Percentiles rank a stretch among this genome's conserved stretches.
Evolutionary conservation across 352 stramenopile genomes (phyloP).

Genomic region (Pythium chondricola): DNA sequence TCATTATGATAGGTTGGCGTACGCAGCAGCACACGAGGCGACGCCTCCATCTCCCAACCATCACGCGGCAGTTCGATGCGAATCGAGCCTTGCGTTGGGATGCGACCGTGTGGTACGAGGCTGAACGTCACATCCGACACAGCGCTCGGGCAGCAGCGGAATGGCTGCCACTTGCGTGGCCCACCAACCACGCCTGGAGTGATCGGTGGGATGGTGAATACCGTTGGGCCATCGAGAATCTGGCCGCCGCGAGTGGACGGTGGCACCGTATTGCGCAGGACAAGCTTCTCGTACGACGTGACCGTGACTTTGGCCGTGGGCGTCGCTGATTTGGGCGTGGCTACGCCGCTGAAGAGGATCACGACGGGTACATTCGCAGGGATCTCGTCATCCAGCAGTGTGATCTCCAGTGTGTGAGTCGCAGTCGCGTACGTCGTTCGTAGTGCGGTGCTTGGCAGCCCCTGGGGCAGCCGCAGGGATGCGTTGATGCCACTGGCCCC

Average conservation of each 20-base stretch:
- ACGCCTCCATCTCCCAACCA: slow-evolving; percentile 55
- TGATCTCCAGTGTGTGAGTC: slow-evolving; percentile 46
- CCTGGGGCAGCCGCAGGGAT: slow-evolving; percentile 30
- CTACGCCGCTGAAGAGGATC: slow-evolving; percentile 47
- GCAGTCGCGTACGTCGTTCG: slow-evolving; percentile 28
- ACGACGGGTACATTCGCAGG: slow-evolving; percentile 28
- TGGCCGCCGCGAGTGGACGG: slow-evolving; percentile 53
- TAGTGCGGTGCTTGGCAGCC: slow-evolving; percentile 15
- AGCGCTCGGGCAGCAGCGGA: slow-evolving; percentile 40
- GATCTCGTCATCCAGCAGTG: slow-evolving; percentile 38
- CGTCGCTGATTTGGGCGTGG: slow-evolving; percentile 46
- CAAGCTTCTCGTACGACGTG: slow-evolving; percentile 59
- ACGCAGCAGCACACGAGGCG: slow-evolving; percentile 34
- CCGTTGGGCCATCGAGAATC: slow-evolving; percentile 47
- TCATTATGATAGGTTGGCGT: slow-evolving; percentile 29
- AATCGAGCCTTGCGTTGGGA: slow-evolving; percentile 36
- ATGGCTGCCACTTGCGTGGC: slow-evolving; percentile 41
- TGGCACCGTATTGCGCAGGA: slow-evolving; percentile 41
- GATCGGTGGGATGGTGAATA: slow-evolving; percentile 45
- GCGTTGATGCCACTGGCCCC: slow-evolving; percentile 11
- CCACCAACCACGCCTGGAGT: slow-evolving; percentile 40
- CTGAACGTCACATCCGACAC: slow-evolving; percentile 52
- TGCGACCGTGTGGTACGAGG: slow-evolving; percentile 31
- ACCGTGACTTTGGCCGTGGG: slow-evolving; percentile 37
- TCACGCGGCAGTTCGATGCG: slow-evolving; percentile 41